Percentiles rank a stretch among this genome's conserved stretches.
Conservation (phyloP, 768 basidiomycete species). For the Rickenella mellea region DNA sequence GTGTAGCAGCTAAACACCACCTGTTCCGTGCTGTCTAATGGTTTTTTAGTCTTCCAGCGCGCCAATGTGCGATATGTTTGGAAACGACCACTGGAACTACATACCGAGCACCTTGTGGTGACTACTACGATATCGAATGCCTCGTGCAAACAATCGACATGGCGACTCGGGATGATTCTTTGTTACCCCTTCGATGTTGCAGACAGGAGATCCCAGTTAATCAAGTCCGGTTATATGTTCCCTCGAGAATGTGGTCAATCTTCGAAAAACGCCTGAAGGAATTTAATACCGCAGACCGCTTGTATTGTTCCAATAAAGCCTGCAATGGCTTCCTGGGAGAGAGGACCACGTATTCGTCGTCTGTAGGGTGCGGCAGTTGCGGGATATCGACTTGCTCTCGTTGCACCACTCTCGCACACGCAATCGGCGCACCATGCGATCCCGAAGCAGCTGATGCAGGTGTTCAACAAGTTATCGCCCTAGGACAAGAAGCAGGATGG, state of each 20-base stretch:
- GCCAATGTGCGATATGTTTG: constrained; percentile 7
- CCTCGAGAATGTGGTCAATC: constrained; percentile 3
- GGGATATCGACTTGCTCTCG: constrained; percentile 27
- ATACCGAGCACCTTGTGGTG: neutral
- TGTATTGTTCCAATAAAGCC: constrained; percentile 39
- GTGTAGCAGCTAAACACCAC: no score
- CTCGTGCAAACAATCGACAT: constrained; percentile 14
- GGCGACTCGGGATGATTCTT: constrained; percentile 17
- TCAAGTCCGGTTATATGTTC: constrained; percentile 11
- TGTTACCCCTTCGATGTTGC: constrained; percentile 22
- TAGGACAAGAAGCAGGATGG: constrained; percentile 40
- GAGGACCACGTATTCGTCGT: constrained; percentile 10
- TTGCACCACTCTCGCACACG: constrained; percentile 42
- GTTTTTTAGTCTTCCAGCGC: no score
- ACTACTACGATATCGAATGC: constrained; percentile 16
- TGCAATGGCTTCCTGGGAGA: constrained; percentile 49
- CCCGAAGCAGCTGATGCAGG: constrained; percentile 27
- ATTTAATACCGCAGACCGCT: constrained; percentile 33
- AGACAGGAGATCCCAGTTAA: constrained; percentile 10
- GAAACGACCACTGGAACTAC: neutral
- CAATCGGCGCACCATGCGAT: constrained; percentile 25
- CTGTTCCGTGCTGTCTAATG: no score
- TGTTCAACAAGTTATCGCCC: constrained; percentile 30
- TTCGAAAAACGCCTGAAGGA: constrained; percentile 37
- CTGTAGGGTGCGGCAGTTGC: constrained; percentile 32